A percentile compares a stretch with the other conserved stretches of the same genome.
phyloP scores from a whole-genome alignment of 495 filamentous ascomycete species.

The Cetradonia linearis region DNA sequence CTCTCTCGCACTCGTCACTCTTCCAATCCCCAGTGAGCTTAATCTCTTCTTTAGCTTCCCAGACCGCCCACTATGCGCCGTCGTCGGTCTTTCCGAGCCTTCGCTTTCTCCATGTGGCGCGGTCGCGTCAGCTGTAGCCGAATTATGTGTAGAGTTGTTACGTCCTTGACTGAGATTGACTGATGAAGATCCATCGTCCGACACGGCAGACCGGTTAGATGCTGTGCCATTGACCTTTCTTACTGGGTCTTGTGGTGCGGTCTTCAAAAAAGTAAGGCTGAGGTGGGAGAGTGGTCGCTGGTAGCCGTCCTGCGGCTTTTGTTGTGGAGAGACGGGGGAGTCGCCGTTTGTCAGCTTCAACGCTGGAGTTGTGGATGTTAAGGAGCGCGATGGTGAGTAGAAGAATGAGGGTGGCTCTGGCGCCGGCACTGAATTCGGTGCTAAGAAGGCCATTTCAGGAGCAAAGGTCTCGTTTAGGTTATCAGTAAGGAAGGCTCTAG shows the following conservation, averaged over 20 bases:
- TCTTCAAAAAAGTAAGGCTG: slow-evolving; percentile 24
- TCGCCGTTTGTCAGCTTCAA: slow-evolving; percentile 16
- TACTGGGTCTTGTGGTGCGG: background rate
- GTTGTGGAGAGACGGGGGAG: slow-evolving; percentile 7
- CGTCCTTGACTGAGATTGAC: slow-evolving; percentile 13
- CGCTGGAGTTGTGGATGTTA: slow-evolving; percentile 7
- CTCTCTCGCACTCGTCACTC: slow-evolving; percentile 42
- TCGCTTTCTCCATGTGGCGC: slow-evolving; percentile 5
- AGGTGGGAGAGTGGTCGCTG: slow-evolving; percentile 16
- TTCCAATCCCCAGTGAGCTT: slow-evolving; percentile 56
- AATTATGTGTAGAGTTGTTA: slow-evolving; percentile 12
- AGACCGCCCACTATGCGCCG: slow-evolving; percentile 32
- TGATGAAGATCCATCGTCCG: slow-evolving; percentile 16
- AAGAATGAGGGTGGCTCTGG: slow-evolving; percentile 22
- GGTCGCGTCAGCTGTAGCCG: slow-evolving; percentile 23
- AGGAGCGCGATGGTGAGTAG: slow-evolving; percentile 22
- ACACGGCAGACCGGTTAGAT: slow-evolving; percentile 19
- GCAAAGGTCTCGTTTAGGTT: slow-evolving; percentile 43
- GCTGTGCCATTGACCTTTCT: slow-evolving; percentile 18
- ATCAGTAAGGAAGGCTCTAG: slow-evolving; percentile 41
- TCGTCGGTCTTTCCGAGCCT: slow-evolving; percentile 27
- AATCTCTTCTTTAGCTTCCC: slow-evolving; percentile 59
- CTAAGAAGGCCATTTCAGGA: slow-evolving; percentile 34
- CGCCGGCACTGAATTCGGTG: slow-evolving; percentile 25
- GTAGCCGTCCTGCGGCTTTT: slow-evolving; percentile 5